Base-by-base conservation (phyloP, 2,329 filamentous ascomycete species). In the Rutstroemia sp. region DNA sequence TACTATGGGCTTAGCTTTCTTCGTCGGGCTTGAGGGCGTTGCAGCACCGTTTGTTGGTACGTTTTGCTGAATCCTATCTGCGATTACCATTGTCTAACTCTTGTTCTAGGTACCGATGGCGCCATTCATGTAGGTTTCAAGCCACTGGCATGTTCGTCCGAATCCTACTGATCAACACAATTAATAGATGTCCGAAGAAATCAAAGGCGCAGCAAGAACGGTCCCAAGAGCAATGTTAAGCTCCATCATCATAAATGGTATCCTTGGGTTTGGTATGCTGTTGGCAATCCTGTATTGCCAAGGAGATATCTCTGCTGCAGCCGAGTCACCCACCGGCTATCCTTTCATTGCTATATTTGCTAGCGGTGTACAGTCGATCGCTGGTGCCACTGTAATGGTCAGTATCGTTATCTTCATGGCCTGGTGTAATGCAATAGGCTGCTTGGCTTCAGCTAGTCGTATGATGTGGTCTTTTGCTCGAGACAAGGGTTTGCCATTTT, bases 171-270 rank as follows among this genome's bases (percentile, higher is more conserved):
- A n/a, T 34, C 23, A 19, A 34, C 14, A 4, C 30, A 12, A 34
- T 34, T 6, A 27, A 34, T n/a, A 49, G 47, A 49, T 49, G 47
- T 49, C 47, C 6, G 77, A 79, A 63, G 77, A 79, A 60, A 74
- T 78, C 34, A 68, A 72, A 41, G 72, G 77, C 52, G 74, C 77
- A 0, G 70, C 74, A 2, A 62, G 71, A 14, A 71, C 74, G 46
- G 72, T 79, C 2, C 77, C 77, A 4, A 65, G 70, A 58, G 72
- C 73, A 5, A 77, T 79, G 62, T 67, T 79, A n/a, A 70, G 70
- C 23, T 74, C 73, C 2, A 71, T 76, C 47, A 52, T 73, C 16
- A 68, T 79, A 57, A 79, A 79, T 56, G 77, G 75, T 3, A 61
- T 61, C 1, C 66, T 78, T 2, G 76, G 75, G 3, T 73, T 79